Base-by-base conservation (phyloP, 176 grass and related monocot species). In the Hordeum marinum region DNA sequence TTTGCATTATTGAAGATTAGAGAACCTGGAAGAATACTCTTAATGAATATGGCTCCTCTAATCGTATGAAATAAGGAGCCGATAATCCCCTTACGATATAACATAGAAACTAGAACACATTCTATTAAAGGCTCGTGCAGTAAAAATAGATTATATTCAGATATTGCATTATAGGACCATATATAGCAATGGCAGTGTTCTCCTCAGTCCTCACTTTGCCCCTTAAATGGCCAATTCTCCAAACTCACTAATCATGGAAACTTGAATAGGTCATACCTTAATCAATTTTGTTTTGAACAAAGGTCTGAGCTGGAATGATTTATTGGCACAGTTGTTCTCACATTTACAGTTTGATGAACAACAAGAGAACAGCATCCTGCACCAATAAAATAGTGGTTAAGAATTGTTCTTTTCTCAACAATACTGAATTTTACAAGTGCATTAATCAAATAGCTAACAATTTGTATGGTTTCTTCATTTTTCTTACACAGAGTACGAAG, bases 291-390 rank as follows among this genome's bases (percentile, higher is more conserved):
- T 88, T 88, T 98, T 89, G 84, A 87, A 92, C 26, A 89, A 26
- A 70, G 91, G 82, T 76, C 96, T 93, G 74, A 93, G 86, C 69
- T 98, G 96, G 90, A 98, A 98, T 39, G 96, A 76, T 94, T 86
- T 95, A 79, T 98, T 98, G 63, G 81, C 78, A 89, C 93, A 98
- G 6, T 87, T 79, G 21, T 55, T 18, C 23, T 81, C 86, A 87
- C 96, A 98, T 88, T 95, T 92, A 85, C 96, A 98, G 68, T 86
- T 89, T 82, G 84, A 84, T 41, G 96, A 92, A 82, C 96, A 98
- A 84, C 91, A 92, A 78, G 96, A 98, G 83, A 98, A 98, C 27
- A 98, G 71, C 93, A 95, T 95, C 88, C 96, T 98, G 90, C 64
- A 85, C 72, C 27, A 94, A 89, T 14, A 78, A 84, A 79, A 85